Base-by-base conservation (phyloP, 768 basidiomycete species). In the Omphalotus guepiniiformis region DNA sequence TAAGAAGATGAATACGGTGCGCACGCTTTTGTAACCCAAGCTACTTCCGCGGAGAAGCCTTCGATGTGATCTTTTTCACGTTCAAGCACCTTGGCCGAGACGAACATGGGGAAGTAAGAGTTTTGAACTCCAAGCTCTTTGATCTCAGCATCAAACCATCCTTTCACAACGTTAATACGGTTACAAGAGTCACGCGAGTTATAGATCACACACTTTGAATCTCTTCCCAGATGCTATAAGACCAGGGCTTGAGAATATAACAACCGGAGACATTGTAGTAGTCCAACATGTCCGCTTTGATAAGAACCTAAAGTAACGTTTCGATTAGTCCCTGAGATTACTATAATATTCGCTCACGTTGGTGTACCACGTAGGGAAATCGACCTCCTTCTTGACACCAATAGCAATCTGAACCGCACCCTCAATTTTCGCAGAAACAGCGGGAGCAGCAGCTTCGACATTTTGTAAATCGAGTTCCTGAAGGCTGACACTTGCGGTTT, bases 241-340 rank as follows among this genome's bases (percentile, higher is more conserved):
- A 94, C 91, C 93, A 94, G 1, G 96, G 96, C 62, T 90, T 93
- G 49, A 99, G 83, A 64, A 98, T 96, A 69, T 99, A 99, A 63
- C 96, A 99, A 13, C 96, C 96, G 52, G 91, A 93, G 64, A 99
- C 93, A 65, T 83, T 94, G 73, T 99, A 98, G 69, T 98, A 99
- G 59, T 99, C 96, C 44, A 99, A 68, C 96, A 99, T 99, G 55
- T 99, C 94, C 4, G 93, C 88, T 73, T 97, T 97, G 68, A 97
- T 72, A 52, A 99, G 73, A n/a, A 96, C 93, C 93, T 95, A 58
- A 63, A 39, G 12, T 36, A 25, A 16, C 39, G 22, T 11, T 51
- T 34, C 49, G 48, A 42, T 57, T 19, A 49, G 29, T 38, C 26
- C 47, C 35, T 23, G n/a, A 26, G 8, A 22, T 21, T 3, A 2